These are phyloP conservation scores for Populus simonii DNA, from an alignment of 345 rosid species.

Conservation along the genomic window DNA sequence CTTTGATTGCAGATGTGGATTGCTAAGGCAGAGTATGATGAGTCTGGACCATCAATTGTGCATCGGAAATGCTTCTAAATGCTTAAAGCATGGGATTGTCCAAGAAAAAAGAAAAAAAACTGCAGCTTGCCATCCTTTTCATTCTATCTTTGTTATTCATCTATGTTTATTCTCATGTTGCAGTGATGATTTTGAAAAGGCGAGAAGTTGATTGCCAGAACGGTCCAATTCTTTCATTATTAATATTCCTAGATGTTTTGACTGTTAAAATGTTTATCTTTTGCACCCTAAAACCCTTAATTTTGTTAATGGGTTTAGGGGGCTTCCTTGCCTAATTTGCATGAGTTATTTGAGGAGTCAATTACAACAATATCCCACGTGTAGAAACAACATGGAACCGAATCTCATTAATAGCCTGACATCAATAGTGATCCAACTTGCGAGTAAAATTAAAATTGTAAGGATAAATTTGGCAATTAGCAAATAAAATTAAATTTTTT, in stretches of 20 bases:
- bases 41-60: slow-evolving; percentile 90
- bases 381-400: neutral
- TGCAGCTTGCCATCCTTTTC: slow-evolving; percentile 30
- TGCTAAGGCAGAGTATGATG: slow-evolving; percentile 76
- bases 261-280: neutral
- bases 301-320: neutral
- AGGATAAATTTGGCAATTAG: too few relatives aligned
- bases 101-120: slow-evolving; percentile 9
- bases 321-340: neutral
- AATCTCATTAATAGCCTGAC: neutral
- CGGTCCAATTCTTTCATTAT: slow-evolving; percentile 37
- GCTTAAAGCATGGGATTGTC: slow-evolving; percentile 17
- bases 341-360: neutral
- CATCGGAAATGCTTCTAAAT: slow-evolving; percentile 90
- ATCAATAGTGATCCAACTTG: too few relatives aligned
- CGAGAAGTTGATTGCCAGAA: slow-evolving; percentile 30
- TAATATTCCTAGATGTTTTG: slow-evolving; percentile 6
- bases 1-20: slow-evolving; percentile 61
- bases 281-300: neutral
- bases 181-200: slow-evolving; percentile 41
- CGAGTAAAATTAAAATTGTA: too few relatives aligned
- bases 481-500: accelerated
- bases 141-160: slow-evolving; percentile 32
- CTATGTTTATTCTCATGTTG: slow-evolving; percentile 35
- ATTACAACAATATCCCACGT: neutral